Conservation (phyloP, 1,139 yeast species). For the Hansenula sp. region DNA sequence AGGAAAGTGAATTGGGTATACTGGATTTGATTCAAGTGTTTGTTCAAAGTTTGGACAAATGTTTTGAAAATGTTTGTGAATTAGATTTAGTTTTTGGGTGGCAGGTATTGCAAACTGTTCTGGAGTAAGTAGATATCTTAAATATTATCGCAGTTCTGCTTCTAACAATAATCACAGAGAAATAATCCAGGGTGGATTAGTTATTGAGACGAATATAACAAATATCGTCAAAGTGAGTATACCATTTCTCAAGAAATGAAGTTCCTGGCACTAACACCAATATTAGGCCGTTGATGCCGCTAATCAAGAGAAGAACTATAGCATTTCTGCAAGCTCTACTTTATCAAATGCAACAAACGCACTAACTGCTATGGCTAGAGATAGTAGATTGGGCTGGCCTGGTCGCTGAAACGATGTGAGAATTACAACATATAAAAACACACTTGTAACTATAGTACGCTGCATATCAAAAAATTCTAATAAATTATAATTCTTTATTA, state of each 20-base stretch:
- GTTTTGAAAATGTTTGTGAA: constrained; percentile 93
- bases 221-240: constrained; percentile 51
- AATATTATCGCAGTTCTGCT: not conserved
- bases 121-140: constrained; percentile 37
- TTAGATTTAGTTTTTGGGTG: constrained; percentile 94
- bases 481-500: not conserved
- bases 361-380: constrained; percentile 41
- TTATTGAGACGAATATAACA: constrained; percentile 85
- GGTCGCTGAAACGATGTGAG: constrained; percentile 17
- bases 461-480: too few relatives aligned
- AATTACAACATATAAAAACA: too few relatives aligned
- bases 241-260: not conserved
- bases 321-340: constrained; percentile 23
- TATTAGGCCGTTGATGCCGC: constrained; percentile 24
- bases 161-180: constrained; percentile 36
- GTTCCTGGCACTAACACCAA: constrained; percentile 1
- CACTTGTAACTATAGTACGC: too few relatives aligned
- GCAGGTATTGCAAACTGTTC: constrained; percentile 90
- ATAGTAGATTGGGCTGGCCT: constrained; percentile 41
- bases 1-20: constrained; percentile 91
- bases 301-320: constrained; percentile 13
- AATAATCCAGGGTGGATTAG: constrained; percentile 97
- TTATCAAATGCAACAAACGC: constrained; percentile 35
- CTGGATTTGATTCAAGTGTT: constrained; percentile 93
- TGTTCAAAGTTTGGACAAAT: constrained; percentile 89